phyloP scores from a whole-genome alignment of 352 stramenopile genomes.

The Phytophthora pinifolia region DNA sequence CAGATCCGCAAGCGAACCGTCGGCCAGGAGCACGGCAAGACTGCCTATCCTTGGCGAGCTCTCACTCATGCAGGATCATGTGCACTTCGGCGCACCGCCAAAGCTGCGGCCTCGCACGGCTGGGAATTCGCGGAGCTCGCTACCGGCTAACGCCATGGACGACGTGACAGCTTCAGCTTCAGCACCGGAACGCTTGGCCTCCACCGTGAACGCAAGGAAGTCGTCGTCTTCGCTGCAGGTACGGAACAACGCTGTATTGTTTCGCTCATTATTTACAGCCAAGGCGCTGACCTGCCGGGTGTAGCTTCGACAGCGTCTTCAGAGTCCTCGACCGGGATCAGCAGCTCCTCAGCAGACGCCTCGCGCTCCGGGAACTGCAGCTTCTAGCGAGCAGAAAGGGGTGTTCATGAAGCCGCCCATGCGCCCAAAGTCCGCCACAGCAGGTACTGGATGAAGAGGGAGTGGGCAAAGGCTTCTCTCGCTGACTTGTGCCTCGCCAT shows the following conservation, averaged over 20 bases:
- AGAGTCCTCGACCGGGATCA: conserved; percentile 41
- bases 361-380: conserved; percentile 10
- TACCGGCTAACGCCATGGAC: conserved; percentile 6
- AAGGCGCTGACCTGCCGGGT: background rate
- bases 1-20: conserved; percentile 4
- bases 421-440: conserved; percentile 40
- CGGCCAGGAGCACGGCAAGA: background rate
- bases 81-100: conserved; percentile 48
- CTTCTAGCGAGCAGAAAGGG: conserved; percentile 15
- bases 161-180: conserved; percentile 14
- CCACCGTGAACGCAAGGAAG: conserved; percentile 13
- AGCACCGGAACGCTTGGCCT: conserved; percentile 21
- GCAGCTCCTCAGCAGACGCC: conserved; percentile 18
- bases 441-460: conserved; percentile 6
- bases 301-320: conserved; percentile 55
- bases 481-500: background rate
- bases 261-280: background rate
- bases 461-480: background rate
- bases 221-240: conserved; percentile 13
- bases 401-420: conserved; percentile 40
- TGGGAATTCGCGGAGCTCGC: conserved; percentile 22
- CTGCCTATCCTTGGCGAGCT: too few species aligned
- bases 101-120: conserved; percentile 56
- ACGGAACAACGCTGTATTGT: background rate
- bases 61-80: conserved; percentile 39